Evolutionary conservation across 345 rosid genomes (phyloP).

Genomic region (Eutrema yunnanense): DNA sequence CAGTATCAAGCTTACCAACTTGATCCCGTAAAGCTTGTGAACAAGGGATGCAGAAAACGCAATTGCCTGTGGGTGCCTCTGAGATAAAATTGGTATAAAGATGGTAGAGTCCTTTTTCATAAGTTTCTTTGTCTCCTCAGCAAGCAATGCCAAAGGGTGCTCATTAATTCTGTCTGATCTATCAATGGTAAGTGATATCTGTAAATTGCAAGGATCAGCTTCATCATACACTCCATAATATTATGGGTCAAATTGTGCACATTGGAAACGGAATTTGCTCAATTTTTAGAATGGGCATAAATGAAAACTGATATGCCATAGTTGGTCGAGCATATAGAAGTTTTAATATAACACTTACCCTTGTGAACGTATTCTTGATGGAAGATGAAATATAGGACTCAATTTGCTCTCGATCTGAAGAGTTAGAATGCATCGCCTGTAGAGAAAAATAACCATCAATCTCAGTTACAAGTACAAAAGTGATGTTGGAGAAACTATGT

Average conservation of each 20-base stretch:
- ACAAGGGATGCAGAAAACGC: conserved; percentile 73
- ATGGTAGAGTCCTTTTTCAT: conserved; percentile 61
- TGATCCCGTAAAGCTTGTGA: conserved; percentile 84
- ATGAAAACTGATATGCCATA: background rate
- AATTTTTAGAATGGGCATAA: background rate
- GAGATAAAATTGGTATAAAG: conserved; percentile 71
- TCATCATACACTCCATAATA: conserved; percentile 1
- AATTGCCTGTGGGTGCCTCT: conserved; percentile 78
- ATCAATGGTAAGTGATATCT: conserved; percentile 65
- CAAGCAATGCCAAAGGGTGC: conserved; percentile 82
- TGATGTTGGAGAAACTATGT: conserved; percentile 3
- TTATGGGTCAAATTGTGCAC: background rate
- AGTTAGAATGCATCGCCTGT: conserved; percentile 60
- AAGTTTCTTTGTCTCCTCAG: conserved; percentile 77
- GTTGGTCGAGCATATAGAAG: background rate
- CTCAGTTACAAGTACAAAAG: conserved; percentile 17
- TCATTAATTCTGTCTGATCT: conserved; percentile 57
- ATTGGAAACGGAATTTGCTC: background rate
- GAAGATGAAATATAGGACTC: conserved; percentile 80
- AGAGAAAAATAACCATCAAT: conserved; percentile 20
- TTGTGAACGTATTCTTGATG: conserved; percentile 65
- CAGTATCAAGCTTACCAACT: conserved; percentile 59
- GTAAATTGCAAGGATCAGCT: conserved; percentile 29
- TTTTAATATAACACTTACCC: conserved; percentile 43
- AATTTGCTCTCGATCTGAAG: conserved; percentile 78